Conservation (phyloP, 164 flowering plant species). For the Stephania japonica region DNA sequence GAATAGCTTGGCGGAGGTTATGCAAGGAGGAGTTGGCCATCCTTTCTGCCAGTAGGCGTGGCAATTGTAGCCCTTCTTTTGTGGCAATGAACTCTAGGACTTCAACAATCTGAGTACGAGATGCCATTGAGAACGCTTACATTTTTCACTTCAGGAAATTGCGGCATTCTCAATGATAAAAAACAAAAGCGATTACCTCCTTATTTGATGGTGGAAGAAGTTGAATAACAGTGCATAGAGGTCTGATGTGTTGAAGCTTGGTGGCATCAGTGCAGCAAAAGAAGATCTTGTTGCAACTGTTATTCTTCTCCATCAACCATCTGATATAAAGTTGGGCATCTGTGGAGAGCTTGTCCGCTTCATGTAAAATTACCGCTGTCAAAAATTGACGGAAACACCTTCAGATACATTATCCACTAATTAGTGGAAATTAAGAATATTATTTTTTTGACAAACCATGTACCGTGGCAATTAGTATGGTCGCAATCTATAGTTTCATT, state of each 20-base stretch:
- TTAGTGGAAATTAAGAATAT: neutral
- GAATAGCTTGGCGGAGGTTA: slow-evolving; percentile 71
- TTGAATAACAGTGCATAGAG: slow-evolving; percentile 41
- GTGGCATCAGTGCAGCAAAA: slow-evolving; percentile 62
- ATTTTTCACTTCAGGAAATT: neutral
- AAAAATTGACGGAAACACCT: neutral
- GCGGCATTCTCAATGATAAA: neutral
- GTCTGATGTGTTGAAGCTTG: slow-evolving; percentile 43
- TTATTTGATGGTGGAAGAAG: slow-evolving; percentile 52
- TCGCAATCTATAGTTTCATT: slow-evolving; percentile 17
- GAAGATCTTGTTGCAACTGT: slow-evolving; percentile 46
- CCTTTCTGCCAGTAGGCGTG: slow-evolving; percentile 36
- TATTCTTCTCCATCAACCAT: slow-evolving; percentile 55
- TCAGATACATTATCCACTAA: neutral
- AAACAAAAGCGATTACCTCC: slow-evolving; percentile 38
- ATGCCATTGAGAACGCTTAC: neutral
- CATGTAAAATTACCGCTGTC: slow-evolving; percentile 52
- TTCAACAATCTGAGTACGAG: slow-evolving; percentile 38
- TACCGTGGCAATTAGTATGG: slow-evolving; percentile 38
- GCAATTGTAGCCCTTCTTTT: slow-evolving; percentile 43
- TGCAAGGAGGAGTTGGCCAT: slow-evolving; percentile 48
- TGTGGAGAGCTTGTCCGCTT: slow-evolving; percentile 54
- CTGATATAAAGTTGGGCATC: slow-evolving; percentile 51
- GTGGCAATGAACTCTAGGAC: slow-evolving; percentile 53
- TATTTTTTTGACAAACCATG: no score